A percentile compares a stretch with the other conserved stretches of the same genome.
Evolutionary conservation across 176 grass and related monocot species (phyloP).

Genomic region (Rhipidocladum racemiflorum): DNA sequence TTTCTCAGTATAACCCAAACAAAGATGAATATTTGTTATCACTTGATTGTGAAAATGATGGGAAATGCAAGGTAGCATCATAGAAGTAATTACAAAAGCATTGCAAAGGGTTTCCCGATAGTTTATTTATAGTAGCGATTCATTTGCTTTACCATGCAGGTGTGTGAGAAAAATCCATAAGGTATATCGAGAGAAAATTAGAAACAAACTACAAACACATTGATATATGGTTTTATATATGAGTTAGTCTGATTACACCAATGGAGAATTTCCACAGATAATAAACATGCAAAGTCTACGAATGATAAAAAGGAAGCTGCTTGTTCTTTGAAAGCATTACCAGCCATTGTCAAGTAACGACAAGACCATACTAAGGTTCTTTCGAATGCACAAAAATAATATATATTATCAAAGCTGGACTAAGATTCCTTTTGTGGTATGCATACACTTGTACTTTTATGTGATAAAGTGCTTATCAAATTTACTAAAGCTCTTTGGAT

Average conservation of each 20-base stretch:
- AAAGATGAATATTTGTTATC: constrained; percentile 23
- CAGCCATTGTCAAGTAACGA: constrained; percentile 1
- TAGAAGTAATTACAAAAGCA: constrained; percentile 15
- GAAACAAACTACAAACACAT: constrained; percentile 1
- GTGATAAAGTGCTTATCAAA: background rate
- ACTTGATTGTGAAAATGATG: background rate
- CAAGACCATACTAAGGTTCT: background rate
- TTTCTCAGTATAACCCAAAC: constrained; percentile 42
- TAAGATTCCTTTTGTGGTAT: background rate
- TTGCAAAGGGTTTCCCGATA: background rate
- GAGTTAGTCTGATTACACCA: background rate
- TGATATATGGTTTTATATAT: background rate
- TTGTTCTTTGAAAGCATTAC: constrained; percentile 4
- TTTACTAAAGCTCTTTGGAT: background rate
- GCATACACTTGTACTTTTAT: background rate
- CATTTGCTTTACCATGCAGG: background rate
- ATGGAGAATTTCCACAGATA: background rate
- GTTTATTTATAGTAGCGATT: background rate
- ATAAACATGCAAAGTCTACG: background rate
- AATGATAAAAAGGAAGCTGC: background rate
- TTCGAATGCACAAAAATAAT: background rate
- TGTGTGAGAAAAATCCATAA: background rate
- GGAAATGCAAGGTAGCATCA: constrained; percentile 12
- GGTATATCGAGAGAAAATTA: background rate
- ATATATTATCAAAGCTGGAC: background rate